Percentiles rank a stretch among this genome's conserved stretches.
phyloP scores from a whole-genome alignment of 164 flowering plant species.

The Magnolia sinica region DNA sequence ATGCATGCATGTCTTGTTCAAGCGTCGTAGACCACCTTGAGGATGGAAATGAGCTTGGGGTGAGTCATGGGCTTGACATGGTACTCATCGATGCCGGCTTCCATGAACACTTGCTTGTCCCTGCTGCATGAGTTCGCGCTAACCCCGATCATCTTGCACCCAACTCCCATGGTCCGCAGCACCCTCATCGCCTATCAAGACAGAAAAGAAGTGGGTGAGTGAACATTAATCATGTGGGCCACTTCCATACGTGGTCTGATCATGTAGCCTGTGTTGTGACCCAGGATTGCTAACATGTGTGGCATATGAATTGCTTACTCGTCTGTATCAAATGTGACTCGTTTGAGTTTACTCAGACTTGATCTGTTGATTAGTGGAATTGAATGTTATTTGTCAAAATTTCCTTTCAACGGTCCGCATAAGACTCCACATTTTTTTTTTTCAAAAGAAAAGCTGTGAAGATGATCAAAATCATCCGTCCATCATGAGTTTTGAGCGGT shows the following conservation, averaged over 20 bases:
- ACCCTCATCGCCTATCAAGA: neutral
- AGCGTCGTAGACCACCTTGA: neutral
- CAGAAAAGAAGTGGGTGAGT: neutral
- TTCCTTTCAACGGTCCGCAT: too few relatives aligned
- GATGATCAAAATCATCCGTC: too few relatives aligned
- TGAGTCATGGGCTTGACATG: constrained; percentile 4
- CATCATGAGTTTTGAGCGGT: too few relatives aligned
- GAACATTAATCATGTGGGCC: neutral
- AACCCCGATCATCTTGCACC: constrained; percentile 1
- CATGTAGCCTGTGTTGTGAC: neutral
- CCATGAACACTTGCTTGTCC: constrained; percentile 7
- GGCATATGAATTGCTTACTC: neutral
- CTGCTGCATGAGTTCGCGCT: constrained; percentile 1
- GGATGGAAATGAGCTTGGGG: neutral
- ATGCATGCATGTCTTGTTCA: neutral
- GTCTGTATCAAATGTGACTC: neutral
- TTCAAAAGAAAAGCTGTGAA: too few relatives aligned
- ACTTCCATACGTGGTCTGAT: neutral
- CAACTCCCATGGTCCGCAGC: constrained; percentile 4
- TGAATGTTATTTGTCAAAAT: too few relatives aligned
- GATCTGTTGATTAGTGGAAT: too few relatives aligned
- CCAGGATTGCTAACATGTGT: neutral
- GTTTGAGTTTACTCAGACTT: too few relatives aligned
- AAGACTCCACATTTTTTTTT: too few relatives aligned
- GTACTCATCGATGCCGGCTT: constrained; percentile 6